Percentiles rank a stretch among this genome's conserved stretches.
phyloP scores from a whole-genome alignment of 495 filamentous ascomycete species.

The Sordaria brevicollis region DNA sequence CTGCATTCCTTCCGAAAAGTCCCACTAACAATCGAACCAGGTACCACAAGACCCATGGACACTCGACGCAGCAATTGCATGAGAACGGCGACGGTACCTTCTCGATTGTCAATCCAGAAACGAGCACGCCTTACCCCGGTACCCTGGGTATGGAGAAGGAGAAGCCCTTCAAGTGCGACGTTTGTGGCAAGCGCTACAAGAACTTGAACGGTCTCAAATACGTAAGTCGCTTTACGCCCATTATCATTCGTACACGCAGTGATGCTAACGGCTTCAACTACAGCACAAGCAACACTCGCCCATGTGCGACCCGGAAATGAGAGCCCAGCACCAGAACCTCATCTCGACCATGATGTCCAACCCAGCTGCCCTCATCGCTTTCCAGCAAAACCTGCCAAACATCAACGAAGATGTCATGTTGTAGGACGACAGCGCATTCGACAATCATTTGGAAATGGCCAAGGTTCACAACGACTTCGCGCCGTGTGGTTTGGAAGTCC shows the following conservation, averaged over 20 bases:
- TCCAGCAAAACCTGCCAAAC: constrained; percentile 29
- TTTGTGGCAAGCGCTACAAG: constrained; percentile 98
- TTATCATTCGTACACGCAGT: not conserved
- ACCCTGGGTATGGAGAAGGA: constrained; percentile 99
- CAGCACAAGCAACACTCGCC: constrained; percentile 75
- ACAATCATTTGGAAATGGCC: not conserved
- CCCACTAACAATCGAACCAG: constrained; percentile 32
- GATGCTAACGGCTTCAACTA: constrained; percentile 2
- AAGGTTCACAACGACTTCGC: not conserved
- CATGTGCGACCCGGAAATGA: constrained; percentile 46
- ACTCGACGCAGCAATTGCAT: constrained; percentile 90
- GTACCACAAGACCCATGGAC: constrained; percentile 77
- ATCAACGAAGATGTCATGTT: constrained; percentile 39
- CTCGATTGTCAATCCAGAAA: constrained; percentile 96
- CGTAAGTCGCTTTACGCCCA: constrained; percentile 25
- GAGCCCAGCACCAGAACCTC: constrained; percentile 26
- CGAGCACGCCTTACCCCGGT: constrained; percentile 84
- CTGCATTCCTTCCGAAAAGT: not conserved
- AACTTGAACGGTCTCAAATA: constrained; percentile 96
- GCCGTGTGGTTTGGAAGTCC: not conserved
- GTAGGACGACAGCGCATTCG: constrained; percentile 11
- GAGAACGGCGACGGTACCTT: constrained; percentile 95
- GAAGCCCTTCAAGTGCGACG: constrained; percentile 94
- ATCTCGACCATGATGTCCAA: constrained; percentile 30
- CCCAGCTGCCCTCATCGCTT: constrained; percentile 17